Percentiles rank a stretch among this genome's conserved stretches.
These are phyloP conservation scores for Lagenidium sp. DNA, from an alignment of 352 stramenopile genomes.

Conservation along the genomic window DNA sequence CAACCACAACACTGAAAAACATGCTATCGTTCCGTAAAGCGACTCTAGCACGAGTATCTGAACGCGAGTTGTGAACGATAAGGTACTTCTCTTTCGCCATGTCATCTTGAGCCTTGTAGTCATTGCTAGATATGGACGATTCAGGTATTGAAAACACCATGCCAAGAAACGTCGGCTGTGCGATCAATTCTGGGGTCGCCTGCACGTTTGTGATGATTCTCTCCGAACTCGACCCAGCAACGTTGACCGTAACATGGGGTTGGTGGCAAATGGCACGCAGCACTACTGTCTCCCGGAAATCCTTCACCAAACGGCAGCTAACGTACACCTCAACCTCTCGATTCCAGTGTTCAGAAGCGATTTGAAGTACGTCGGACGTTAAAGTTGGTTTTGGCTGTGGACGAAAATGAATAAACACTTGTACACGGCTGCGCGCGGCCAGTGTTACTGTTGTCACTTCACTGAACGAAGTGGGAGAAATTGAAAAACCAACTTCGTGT, in stretches of 20 bases:
- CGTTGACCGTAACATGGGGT: constrained; percentile 65
- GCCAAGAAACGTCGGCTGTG: constrained; percentile 68
- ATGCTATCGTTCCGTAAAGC: constrained; percentile 79
- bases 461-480: constrained; percentile 76
- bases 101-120: constrained; percentile 14
- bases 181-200: constrained; percentile 4
- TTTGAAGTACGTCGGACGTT: constrained; percentile 11
- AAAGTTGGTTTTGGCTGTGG: constrained; percentile 33
- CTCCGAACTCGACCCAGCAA: constrained; percentile 6
- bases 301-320: constrained; percentile 82
- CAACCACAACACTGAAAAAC: constrained; percentile 65
- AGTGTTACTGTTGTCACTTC: constrained; percentile 75
- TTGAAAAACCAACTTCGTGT: constrained; percentile 77
- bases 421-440: constrained; percentile 49
- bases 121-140: constrained; percentile 34
- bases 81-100: constrained; percentile 56
- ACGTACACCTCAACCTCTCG: constrained; percentile 84
- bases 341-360: constrained; percentile 45
- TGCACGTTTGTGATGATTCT: no score
- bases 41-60: constrained; percentile 49
- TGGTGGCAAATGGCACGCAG: constrained; percentile 70
- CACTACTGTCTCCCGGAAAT: constrained; percentile 81
- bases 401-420: constrained; percentile 85
- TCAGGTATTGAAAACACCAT: constrained; percentile 78
- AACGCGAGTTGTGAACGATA: constrained; percentile 69